Evolutionary conservation across 345 rosid genomes (phyloP), one percentile per base, ranked within the genome.

Genomic region (Salix viminalis): DNA sequence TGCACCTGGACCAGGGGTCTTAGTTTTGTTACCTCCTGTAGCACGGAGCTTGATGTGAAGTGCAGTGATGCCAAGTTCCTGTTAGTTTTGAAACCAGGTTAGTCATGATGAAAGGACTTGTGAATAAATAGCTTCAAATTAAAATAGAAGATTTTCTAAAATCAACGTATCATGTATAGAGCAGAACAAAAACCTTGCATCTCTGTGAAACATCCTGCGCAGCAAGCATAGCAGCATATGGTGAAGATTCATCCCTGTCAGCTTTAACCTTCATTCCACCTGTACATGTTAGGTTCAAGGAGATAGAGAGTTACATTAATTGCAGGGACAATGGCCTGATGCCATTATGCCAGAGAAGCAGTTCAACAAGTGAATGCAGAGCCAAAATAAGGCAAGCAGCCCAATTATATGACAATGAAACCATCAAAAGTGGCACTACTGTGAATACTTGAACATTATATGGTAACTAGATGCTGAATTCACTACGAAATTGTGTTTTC

Each of bases 251-350:
- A 77, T 92, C 97, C 83, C 97, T 87, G 67, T 92, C 97, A 37
- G 98, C 98, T 82, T 93, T 93, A 79, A 93, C 98, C 87, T 93
- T 94, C 98, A 94, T 91, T 23, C 98, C 97, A 67, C 98, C 97
- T 94, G 80, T 7, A 46, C 1, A 24, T 0, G 21, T 8, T 65
- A 18, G 36, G 50, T 3, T 2, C 14, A 18, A n/a, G 6, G 26
- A 10, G 28, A 23, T 3, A 23, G n/a, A 58, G 10, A 58, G 14
- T 58, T 23, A 58, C 62, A n/a, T 23, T n/a, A n/a, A 23, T 56
- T n/a, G 62, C 13, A 58, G 28, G 19, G 7, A n/a, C 62, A 10
- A 58, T 58, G 62, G 62, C 62, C 62, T 58, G 26, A 58, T n/a
- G 62, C 11, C 62, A 34, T 9, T 58, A 23, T 52, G 58, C 23